Base-by-base conservation (phyloP, 192 early-diverging fungal species). In the Lobosporangium transversale region DNA sequence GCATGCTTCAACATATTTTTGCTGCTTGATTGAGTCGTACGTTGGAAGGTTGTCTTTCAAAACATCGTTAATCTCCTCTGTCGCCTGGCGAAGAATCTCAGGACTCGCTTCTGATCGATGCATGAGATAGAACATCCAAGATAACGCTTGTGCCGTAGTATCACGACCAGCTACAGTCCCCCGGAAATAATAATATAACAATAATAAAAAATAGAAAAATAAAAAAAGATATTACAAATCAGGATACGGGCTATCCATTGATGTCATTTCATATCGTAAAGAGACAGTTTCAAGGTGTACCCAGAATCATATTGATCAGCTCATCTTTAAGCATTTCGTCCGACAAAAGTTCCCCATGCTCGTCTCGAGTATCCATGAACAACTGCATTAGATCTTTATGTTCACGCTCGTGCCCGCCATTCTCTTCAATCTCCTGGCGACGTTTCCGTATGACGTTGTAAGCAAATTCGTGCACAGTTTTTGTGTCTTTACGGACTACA, bases 101-200 rank as follows among this genome's bases (percentile, higher is more conserved):
- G 82, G 66, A 32, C 81, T 51, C 43, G 71, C 57, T 21, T 64
- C 47, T 1, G 83, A 55, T 15, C 71, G 49, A 53, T 76, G 57
- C 35, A 70, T 55, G 30, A 76, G 58, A 24, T 70, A 84, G 30
- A 88, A 66, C 51, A 86, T 82, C 87, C 89, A 89, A 7, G 79
- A 62, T 14, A 89, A 69, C 40, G 71, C 74, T 21, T 70, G 80
- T 24, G 92, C 79, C 37, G 88, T 87, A 40, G 88, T 80, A 75
- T 89, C 81, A 52, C 88, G 79, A 31, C 80, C 80, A 47, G 68
- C 71, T 57, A 3, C 9, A 40, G n/a, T n/a, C n/a, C n/a, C n/a
- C n/a, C n/a, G n/a, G n/a, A n/a, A n/a, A n/a, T n/a, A n/a, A n/a
- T n/a, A n/a, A n/a, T n/a, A n/a, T n/a, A n/a, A n/a, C n/a, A n/a